Evolutionary conservation across 768 basidiomycete genomes (phyloP).

Genomic region (Boletus eberwhitei): DNA sequence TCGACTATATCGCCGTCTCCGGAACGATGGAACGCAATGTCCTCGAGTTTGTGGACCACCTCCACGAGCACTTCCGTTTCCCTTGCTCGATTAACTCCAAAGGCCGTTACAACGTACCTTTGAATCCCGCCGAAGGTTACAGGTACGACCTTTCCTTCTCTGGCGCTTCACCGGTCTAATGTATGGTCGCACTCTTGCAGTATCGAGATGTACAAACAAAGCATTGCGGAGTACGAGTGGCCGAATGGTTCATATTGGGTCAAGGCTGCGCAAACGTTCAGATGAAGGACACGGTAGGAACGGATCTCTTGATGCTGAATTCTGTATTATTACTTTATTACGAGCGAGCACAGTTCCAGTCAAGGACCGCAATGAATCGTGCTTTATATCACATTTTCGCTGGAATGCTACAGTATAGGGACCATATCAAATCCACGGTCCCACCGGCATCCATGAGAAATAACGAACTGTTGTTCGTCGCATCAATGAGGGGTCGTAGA

Average conservation of each 20-base stretch:
- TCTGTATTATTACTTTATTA: conserved; percentile 1
- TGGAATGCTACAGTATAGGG: background rate
- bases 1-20: conserved; percentile 91
- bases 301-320: background rate
- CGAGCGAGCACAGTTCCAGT: background rate
- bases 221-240: conserved; percentile 82
- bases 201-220: conserved; percentile 83
- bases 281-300: background rate
- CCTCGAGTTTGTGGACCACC: conserved; percentile 84
- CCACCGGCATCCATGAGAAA: background rate
- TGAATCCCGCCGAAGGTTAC: conserved; percentile 73
- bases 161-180: background rate
- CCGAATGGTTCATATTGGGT: conserved; percentile 58
- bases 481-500: background rate
- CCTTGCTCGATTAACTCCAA: conserved; percentile 83
- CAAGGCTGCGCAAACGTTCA: conserved; percentile 1
- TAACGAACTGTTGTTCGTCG: background rate
- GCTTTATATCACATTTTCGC: background rate
- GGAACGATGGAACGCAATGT: conserved; percentile 94
- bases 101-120: conserved; percentile 87
- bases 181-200: conserved; percentile 34
- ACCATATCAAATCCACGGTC: background rate
- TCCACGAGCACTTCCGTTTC: conserved; percentile 90
- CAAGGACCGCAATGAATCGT: background rate
- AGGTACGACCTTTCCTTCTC: conserved; percentile 16